Evolutionary conservation across 2,329 filamentous ascomycete species (phyloP), one percentile per base, ranked within the genome.

Genomic region (Apiospora sp.): DNA sequence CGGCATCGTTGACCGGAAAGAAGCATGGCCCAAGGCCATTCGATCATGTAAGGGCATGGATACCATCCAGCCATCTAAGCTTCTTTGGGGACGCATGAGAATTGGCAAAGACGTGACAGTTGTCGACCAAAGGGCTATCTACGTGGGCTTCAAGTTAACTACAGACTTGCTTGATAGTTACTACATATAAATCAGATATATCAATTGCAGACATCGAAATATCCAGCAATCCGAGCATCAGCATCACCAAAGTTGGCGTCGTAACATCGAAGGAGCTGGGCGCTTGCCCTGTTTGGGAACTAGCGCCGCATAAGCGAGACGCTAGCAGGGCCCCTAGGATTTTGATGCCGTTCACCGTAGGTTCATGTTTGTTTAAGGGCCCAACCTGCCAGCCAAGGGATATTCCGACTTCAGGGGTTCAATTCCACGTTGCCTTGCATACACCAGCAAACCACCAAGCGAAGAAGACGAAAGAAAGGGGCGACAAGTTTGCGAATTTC

Each of bases 331-430:
- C 27, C 14, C 16, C 16, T 41, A 41, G 58, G 58, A 41, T 64
- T 64, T 41, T 41, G 58, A 64, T 64, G 19, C 58, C 58, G 58
- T 64, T 64, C 58, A 64, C 58, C 58, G 58, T 64, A 64, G 58
- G 58, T 64, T 64, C 58, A 37, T 34, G 14, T 14, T 19, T 10
- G 16, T 41, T 64, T 19, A 64, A 24, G 58, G 58, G 30, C 54
- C 54, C 54, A 54, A 14, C 49, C 49, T 27, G 12, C 49, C 49
- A 27, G 34, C 61, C 30, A 37, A 64, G 64, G 41, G 64, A 46
- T 68, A 43, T 68, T 46, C 64, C 64, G 64, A 27, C 64, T 44
- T 68, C 64, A 68, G 64, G 64, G 64, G 64, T 68, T 44, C 64
- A 30, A 68, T 46, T 67, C 12, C 12, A 67, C 24, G 58, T 41